These are phyloP conservation scores for Phoma herbarum DNA, from an alignment of 2,329 filamentous ascomycete species.

Conservation along the genomic window DNA sequence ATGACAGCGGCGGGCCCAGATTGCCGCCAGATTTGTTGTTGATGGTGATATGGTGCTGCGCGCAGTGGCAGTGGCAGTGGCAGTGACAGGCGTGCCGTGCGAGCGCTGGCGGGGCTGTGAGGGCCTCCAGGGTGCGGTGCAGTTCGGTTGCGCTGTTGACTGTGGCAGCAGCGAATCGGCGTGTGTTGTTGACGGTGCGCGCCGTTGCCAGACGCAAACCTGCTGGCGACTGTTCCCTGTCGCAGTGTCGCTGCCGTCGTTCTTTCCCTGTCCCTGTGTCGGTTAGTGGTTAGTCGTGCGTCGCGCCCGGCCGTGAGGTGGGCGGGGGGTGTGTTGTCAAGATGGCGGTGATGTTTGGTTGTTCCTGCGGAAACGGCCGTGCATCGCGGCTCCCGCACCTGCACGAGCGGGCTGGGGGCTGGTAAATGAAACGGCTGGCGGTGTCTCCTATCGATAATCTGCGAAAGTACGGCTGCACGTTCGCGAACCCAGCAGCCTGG, in stretches of 20 bases:
- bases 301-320: constrained; percentile 29
- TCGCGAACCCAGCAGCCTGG: not conserved
- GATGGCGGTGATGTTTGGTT: constrained; percentile 29
- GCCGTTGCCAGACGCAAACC: constrained; percentile 56
- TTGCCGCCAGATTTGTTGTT: not conserved
- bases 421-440: constrained; percentile 1
- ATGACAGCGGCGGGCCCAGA: constrained; percentile 14
- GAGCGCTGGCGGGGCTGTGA: constrained; percentile 23
- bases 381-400: constrained; percentile 4
- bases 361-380: constrained; percentile 13
- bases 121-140: constrained; percentile 27
- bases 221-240: constrained; percentile 25
- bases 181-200: constrained; percentile 37
- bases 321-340: constrained; percentile 37
- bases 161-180: constrained; percentile 37
- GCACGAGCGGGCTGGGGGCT: not conserved
- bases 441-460: not conserved
- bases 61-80: constrained; percentile 21
- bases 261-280: constrained; percentile 40
- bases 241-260: constrained; percentile 15
- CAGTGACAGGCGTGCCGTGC: constrained; percentile 14
- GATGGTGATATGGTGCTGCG: constrained; percentile 2
- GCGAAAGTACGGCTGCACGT: not conserved
- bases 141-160: constrained; percentile 26
- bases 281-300: constrained; percentile 39